Evolutionary conservation across 169 alveolate species (phyloP).

Genomic region (Cryptosporidium canis): DNA sequence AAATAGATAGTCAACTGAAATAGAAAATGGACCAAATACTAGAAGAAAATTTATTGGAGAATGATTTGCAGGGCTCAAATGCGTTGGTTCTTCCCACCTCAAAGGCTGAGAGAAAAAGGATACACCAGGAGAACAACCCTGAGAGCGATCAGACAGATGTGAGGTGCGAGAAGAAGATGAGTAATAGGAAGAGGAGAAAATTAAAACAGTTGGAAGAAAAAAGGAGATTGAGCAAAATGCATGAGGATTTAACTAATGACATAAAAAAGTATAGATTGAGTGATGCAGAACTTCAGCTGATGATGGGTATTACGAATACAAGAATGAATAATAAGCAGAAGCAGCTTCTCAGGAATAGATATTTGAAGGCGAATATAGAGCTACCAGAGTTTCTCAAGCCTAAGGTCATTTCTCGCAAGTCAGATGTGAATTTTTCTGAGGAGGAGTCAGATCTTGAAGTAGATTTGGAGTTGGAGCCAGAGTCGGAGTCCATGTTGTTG

Average conservation of each 20-base stretch:
- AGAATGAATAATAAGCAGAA: constrained; percentile 63
- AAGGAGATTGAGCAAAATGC: neutral
- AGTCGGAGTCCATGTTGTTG: neutral
- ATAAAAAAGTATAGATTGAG: constrained; percentile 73
- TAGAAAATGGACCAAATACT: constrained; percentile 8
- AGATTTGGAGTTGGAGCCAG: neutral
- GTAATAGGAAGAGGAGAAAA: constrained; percentile 40
- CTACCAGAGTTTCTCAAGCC: constrained; percentile 74
- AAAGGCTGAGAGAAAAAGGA: constrained; percentile 35
- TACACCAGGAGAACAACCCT: neutral
- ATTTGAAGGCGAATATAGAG: constrained; percentile 71
- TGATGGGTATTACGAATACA: constrained; percentile 61
- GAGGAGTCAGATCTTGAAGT: neutral
- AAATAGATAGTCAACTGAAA: no score
- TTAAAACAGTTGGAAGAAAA: constrained; percentile 52
- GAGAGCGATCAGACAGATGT: neutral
- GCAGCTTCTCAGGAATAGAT: constrained; percentile 45
- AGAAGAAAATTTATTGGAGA: neutral
- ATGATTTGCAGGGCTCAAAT: constrained; percentile 38
- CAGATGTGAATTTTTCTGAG: neutral
- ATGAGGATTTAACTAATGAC: constrained; percentile 68
- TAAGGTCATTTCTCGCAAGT: neutral
- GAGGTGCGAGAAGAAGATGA: constrained; percentile 6
- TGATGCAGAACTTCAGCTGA: constrained; percentile 54
- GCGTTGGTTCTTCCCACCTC: constrained; percentile 32